Evolutionary conservation across 768 basidiomycete species (phyloP).

Genomic region (Gymnopilus dilepis): DNA sequence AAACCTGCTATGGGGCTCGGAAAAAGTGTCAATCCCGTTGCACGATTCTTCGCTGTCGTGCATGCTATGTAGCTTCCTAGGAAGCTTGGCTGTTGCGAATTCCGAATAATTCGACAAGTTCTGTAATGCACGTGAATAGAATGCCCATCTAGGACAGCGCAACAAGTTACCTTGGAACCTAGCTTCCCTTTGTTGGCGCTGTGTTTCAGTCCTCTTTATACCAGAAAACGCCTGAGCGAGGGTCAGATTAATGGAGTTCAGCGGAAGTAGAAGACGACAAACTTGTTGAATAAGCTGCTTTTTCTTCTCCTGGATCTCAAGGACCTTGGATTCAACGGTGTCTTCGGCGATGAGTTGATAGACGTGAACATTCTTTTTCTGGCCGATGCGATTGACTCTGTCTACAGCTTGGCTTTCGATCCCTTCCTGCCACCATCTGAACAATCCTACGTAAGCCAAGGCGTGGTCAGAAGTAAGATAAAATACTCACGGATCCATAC

Average conservation of each 20-base stretch:
- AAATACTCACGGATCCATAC: constrained; percentile 80
- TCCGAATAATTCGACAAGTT: constrained; percentile 58
- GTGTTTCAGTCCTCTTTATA: constrained; percentile 75
- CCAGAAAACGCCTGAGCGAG: constrained; percentile 79
- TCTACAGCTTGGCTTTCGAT: constrained; percentile 88
- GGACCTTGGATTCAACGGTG: constrained; percentile 85
- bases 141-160: background rate
- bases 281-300: constrained; percentile 81
- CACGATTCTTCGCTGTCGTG: no score
- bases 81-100: constrained; percentile 27
- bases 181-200: constrained; percentile 78
- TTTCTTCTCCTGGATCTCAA: constrained; percentile 89
- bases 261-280: constrained; percentile 3
- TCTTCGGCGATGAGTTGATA: constrained; percentile 91
- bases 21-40: no score
- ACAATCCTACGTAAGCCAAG: background rate
- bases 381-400: constrained; percentile 84
- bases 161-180: constrained; percentile 70
- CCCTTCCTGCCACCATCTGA: constrained; percentile 88
- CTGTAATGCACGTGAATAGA: constrained; percentile 34
- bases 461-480: background rate
- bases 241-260: background rate
- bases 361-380: constrained; percentile 81
- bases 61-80: background rate
- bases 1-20: no score